phyloP scores from a whole-genome alignment of 139 green algal genomes.

The Diplosphaera chodatii region DNA sequence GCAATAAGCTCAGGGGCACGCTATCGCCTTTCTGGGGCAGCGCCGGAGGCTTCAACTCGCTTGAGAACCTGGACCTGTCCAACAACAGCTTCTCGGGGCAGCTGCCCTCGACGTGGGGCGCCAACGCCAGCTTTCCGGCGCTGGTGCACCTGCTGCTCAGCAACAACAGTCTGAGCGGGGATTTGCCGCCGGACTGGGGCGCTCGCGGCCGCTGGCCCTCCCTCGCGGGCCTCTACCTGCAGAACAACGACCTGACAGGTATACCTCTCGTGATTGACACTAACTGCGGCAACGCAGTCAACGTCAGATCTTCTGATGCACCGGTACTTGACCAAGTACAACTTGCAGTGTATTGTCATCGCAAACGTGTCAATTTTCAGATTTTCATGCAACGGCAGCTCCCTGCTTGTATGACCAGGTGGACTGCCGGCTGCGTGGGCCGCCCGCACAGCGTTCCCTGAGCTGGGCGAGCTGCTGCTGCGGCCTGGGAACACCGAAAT shows the following conservation, averaged over 20 bases:
- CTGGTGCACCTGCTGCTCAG: conserved; percentile 15
- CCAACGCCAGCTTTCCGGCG: conserved; percentile 12
- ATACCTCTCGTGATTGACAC: too few species aligned
- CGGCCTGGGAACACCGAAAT: background rate
- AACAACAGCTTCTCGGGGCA: conserved; percentile 25
- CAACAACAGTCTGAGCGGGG: conserved; percentile 16
- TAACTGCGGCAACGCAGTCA: too few species aligned
- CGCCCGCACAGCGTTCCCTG: background rate
- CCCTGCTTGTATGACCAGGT: too few species aligned
- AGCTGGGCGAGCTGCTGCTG: background rate
- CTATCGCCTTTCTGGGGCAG: conserved; percentile 8
- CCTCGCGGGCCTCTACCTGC: background rate
- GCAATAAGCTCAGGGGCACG: conserved; percentile 8
- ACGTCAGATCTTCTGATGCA: too few species aligned
- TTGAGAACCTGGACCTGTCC: conserved; percentile 18
- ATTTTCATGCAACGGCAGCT: too few species aligned
- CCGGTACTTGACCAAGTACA: too few species aligned
- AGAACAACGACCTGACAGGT: background rate
- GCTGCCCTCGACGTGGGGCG: conserved; percentile 13
- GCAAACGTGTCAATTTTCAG: too few species aligned
- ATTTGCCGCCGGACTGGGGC: conserved; percentile 21
- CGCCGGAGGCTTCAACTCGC: background rate
- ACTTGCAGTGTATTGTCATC: too few species aligned
- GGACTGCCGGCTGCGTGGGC: too few species aligned
- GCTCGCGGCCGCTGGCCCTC: background rate